Percentiles rank a stretch among this genome's conserved stretches.
Conservation (phyloP, 805 yeast genomes). For the Yamadazyma takamatsuzukensis region DNA sequence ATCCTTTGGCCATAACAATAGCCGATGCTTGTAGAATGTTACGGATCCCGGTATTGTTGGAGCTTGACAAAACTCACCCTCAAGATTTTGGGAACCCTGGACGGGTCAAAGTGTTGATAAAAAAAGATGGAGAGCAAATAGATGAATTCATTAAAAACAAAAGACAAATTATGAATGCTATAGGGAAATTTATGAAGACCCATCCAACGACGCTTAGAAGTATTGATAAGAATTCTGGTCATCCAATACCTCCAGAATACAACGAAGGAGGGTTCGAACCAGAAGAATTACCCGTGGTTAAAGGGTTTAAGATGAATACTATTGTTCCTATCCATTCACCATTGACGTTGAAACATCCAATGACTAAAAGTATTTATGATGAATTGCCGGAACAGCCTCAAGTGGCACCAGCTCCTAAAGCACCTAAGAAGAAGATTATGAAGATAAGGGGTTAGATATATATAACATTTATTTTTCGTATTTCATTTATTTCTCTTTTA, state of each 20-base stretch:
- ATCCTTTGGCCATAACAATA: constrained; percentile 82
- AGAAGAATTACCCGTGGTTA: constrained; percentile 67
- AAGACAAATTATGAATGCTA: constrained; percentile 57
- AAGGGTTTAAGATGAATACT: constrained; percentile 80
- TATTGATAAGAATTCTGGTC: constrained; percentile 47
- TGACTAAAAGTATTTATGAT: constrained; percentile 66
- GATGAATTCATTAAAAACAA: constrained; percentile 42
- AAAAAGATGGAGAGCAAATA: constrained; percentile 43
- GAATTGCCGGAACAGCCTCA: constrained; percentile 43
- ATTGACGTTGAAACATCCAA: constrained; percentile 78
- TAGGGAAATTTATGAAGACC: constrained; percentile 56
- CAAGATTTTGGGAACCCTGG: constrained; percentile 98
- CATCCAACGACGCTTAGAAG: constrained; percentile 68
- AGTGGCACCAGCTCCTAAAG: constrained; percentile 37
- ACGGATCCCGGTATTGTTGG: constrained; percentile 47
- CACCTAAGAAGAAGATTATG: constrained; percentile 56
- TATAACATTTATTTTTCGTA: not conserved
- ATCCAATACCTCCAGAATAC: constrained; percentile 65
- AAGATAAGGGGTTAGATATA: constrained; percentile 49
- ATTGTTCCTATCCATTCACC: constrained; percentile 87
- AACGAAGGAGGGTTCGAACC: constrained; percentile 47
- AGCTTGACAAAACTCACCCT: constrained; percentile 86
- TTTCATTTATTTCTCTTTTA: too few relatives aligned
- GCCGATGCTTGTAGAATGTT: constrained; percentile 64
- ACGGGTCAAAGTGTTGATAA: constrained; percentile 75